Percentiles rank a stretch among this genome's conserved stretches.
Evolutionary conservation across 1,284 basidiomycete species (phyloP).

Genomic region (Nidula niveotomentosa): DNA sequence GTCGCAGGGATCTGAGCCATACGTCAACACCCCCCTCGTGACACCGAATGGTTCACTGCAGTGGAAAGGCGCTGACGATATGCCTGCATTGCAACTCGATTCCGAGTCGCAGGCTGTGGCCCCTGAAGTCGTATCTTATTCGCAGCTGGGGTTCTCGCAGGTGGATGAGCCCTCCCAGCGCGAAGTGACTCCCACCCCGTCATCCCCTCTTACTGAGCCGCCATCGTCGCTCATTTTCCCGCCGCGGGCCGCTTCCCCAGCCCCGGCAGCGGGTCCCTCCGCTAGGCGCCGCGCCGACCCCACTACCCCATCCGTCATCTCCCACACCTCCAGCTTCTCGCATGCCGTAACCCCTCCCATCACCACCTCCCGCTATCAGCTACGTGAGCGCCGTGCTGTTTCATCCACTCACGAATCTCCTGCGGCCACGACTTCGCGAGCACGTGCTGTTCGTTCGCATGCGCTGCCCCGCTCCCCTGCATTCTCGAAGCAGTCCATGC

Average conservation of each 20-base stretch:
- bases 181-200: neutral
- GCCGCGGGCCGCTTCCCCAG: neutral
- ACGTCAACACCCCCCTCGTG: constrained; percentile 48
- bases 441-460: too few relatives aligned
- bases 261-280: neutral
- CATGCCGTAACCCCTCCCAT: too few relatives aligned
- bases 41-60: constrained; percentile 57
- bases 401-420: neutral
- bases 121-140: constrained; percentile 30
- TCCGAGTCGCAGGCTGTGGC: constrained; percentile 25
- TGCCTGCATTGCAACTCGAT: constrained; percentile 38
- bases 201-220: neutral
- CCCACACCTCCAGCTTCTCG: too few relatives aligned
- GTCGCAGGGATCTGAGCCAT: constrained; percentile 44
- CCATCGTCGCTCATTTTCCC: neutral
- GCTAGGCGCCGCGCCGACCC: too few relatives aligned
- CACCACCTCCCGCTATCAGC: neutral
- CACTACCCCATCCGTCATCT: too few relatives aligned
- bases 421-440: too few relatives aligned
- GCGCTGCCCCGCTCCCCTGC: too few relatives aligned
- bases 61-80: constrained; percentile 31
- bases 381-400: neutral
- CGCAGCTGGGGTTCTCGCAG: constrained; percentile 19
- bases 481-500: too few relatives aligned
- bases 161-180: neutral